These are phyloP conservation scores for Guillardia theta DNA, from an alignment of 78 protist genomes.

Conservation along the genomic window DNA sequence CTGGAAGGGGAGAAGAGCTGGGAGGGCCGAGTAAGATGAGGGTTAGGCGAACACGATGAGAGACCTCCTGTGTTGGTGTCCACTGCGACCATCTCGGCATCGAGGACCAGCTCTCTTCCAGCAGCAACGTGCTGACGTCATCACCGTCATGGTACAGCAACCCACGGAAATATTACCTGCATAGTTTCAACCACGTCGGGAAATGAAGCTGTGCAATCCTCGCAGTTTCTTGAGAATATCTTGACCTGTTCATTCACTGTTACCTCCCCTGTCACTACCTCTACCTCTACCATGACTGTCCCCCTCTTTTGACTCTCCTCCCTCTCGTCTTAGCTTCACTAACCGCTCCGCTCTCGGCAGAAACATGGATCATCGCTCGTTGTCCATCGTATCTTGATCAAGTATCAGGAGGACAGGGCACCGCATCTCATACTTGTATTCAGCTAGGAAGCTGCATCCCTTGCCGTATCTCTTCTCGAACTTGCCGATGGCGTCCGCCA, in stretches of 20 bases:
- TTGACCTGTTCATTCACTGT: too few relatives aligned
- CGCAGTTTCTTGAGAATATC: not conserved
- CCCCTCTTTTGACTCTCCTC: too few relatives aligned
- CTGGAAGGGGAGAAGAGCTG: too few relatives aligned
- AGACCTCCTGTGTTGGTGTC: too few relatives aligned
- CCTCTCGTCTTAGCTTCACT: too few relatives aligned
- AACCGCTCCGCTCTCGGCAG: not conserved
- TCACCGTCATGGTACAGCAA: too few relatives aligned
- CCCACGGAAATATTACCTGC: too few relatives aligned
- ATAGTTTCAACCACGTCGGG: not conserved
- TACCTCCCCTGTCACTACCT: not conserved
- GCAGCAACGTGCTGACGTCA: not conserved
- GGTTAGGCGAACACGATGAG: too few relatives aligned
- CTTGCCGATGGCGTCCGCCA: not conserved
- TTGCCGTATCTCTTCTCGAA: not conserved
- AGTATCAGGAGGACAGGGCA: not conserved
- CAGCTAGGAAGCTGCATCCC: not conserved
- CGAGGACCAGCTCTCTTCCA: not conserved
- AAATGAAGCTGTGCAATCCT: not conserved
- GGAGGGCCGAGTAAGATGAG: too few relatives aligned
- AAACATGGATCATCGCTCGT: not conserved
- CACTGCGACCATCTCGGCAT: not conserved
- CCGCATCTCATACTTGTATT: not conserved
- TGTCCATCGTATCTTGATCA: not conserved
- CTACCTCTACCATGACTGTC: not conserved